Base-by-base conservation (phyloP, 1,139 yeast species). In the Nadsonia starkeyi-henricii region DNA sequence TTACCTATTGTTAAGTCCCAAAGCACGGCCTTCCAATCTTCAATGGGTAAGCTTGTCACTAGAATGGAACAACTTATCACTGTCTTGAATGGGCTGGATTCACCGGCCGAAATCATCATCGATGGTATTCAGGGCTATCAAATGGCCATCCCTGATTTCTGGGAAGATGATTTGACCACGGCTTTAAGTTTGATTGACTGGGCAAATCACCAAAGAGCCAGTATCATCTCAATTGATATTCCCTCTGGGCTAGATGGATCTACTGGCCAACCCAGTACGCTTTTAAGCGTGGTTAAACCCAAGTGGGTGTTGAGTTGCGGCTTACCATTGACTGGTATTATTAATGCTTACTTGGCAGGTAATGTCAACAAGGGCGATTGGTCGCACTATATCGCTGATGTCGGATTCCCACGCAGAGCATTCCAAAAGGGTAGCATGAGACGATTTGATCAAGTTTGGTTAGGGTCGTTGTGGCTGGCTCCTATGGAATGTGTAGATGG, bases 201-300 rank as follows among this genome's bases (percentile, higher is more conserved):
- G 95, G 77, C 84, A 53, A 68, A 68, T 46, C 74, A 74, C n/a
- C 54, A 54, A 61, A 67, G 67, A 45, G 67, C 73, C 8, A 74
- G 77, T 46, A 67, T 80, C 15, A 67, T 85, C 69, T 82, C 95
- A 0, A 63, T 88, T 26, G 95, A 86, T 58, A 76, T 85, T 36
- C 93, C 95, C 2, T 75, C 89, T 0, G 96, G 96, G 7, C 70
- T 84, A 43, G 95, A 86, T 59, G 82, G 93, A 8, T 85, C 94
- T 3, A 79, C 93, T 0, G 96, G 95, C 8, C 72, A 79, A 3
- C 53, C 57, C 2, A 42, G 49, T 12, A 45, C 51, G 33, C 46
- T 45, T 19, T 43, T 33, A 49, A 42, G 44, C 49, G 30, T 51
- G 41, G 53, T 64, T 7, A 57, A 70, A 21, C 66, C 78, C 55